Evolutionary conservation across 2,329 filamentous ascomycete genomes (phyloP).

Genomic region (Ceratocystis cacaofunesta): DNA sequence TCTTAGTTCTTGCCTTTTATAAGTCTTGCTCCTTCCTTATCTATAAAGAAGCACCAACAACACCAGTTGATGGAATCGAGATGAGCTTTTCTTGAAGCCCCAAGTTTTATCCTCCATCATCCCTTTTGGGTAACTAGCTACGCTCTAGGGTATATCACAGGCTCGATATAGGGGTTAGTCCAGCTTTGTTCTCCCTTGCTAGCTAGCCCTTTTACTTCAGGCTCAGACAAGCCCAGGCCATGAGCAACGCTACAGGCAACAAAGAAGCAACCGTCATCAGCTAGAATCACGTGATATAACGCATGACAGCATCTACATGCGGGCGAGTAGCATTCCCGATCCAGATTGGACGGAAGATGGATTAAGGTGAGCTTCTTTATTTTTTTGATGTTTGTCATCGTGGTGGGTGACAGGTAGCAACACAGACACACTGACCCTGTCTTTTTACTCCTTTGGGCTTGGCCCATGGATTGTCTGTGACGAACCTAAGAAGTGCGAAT

Average conservation of each 20-base stretch:
- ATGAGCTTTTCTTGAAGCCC: background rate
- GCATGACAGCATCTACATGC: background rate
- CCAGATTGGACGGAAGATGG: background rate
- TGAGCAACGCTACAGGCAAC: background rate
- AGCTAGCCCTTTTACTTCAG: background rate
- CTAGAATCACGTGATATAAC: background rate
- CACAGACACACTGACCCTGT: conserved; percentile 2
- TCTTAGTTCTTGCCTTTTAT: no score
- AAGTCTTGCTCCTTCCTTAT: no score
- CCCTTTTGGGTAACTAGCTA: background rate
- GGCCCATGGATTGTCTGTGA: background rate
- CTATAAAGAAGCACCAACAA: no score
- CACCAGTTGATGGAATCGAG: background rate
- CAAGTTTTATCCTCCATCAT: background rate
- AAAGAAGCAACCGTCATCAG: background rate
- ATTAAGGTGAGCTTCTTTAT: background rate
- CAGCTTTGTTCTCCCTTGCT: background rate
- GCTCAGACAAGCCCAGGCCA: background rate
- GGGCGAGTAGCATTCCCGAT: background rate
- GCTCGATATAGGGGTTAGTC: background rate
- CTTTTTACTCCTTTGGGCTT: conserved; percentile 4
- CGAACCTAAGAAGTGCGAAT: background rate
- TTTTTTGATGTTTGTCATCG: background rate
- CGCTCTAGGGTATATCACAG: background rate
- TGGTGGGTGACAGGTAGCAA: background rate